Evolutionary conservation across 345 rosid genomes (phyloP), one percentile per base, ranked within the genome.

Genomic region (Toxicodendron radicans): DNA sequence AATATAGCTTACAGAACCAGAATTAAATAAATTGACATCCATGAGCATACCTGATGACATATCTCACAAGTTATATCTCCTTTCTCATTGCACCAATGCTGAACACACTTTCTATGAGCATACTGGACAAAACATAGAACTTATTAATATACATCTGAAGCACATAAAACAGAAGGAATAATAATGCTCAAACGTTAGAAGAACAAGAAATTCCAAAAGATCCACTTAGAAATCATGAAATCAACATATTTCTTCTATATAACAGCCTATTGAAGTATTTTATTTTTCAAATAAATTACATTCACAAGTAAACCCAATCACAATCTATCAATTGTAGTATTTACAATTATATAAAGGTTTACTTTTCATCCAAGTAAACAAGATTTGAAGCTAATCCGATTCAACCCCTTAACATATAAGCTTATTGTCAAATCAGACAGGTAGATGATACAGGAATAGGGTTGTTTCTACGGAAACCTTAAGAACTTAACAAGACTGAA

Each of bases 11-110:
- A 13, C 13, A 61, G 49, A 38, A 41, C 45, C 75, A 8, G 20
- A 20, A 30, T 43, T 43, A 53, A 5, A 23, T 11, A 59, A 75
- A 64, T 60, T 12, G 20, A 62, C 43, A 33, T 18, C 56, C 48
- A 32, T 10, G 46, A 24, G 52, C 41, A 51, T 83, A 93, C 98
- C 99, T 91, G 93, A 84, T 91, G 97, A 74, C 98, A 93, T 41
- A 95, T 95, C 79, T 95, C 99, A 56, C 99, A 95, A n/a, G 82
- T 76, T 59, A 83, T 90, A 77, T 95, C 90, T 18, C 97, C 93
- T 78, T 95, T 95, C 83, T 93, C 98, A 61, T 93, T 85, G 82
- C 98, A 95, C 99, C 99, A 95, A 75, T 76, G 98, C 73, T 95
- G 99, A 75, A 95, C 91, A 74, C 99, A 95, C 79, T 89, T 86